These are phyloP conservation scores for Didymellaceae sp. DNA, from an alignment of 2,329 filamentous ascomycete genomes.

Conservation along the genomic window DNA sequence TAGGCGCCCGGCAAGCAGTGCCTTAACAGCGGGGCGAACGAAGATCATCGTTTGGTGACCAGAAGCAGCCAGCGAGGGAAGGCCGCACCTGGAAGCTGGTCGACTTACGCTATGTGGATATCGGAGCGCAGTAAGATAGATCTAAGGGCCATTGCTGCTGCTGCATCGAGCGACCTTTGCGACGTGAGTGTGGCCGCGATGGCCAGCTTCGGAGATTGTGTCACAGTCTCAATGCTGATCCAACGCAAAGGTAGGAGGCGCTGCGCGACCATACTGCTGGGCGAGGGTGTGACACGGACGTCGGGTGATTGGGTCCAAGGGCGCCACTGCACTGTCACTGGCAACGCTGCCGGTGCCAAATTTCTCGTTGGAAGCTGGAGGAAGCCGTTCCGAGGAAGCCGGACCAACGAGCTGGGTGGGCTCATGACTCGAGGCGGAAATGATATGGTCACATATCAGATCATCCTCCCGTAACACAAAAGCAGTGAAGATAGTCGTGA, in stretches of 20 bases:
- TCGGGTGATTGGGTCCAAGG: slow-evolving; percentile 4
- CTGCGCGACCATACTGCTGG: slow-evolving; percentile 11
- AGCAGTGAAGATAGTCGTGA: not conserved
- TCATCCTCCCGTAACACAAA: not conserved
- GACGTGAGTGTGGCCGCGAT: not conserved
- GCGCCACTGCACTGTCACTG: slow-evolving; percentile 6
- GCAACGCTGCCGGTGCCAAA: slow-evolving; percentile 8
- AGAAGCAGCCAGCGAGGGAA: not conserved
- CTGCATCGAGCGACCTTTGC: not conserved
- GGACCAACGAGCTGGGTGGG: slow-evolving; percentile 12
- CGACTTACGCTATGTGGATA: not conserved
- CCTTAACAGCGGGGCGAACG: slow-evolving; percentile 1
- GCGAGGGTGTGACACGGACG: slow-evolving; percentile 2
- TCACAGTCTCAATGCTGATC: slow-evolving; percentile 8
- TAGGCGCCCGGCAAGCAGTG: too few relatives aligned
- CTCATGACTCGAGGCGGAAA: slow-evolving; percentile 1
- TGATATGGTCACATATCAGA: not conserved
- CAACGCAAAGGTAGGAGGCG: slow-evolving; percentile 15
- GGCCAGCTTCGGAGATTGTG: slow-evolving; percentile 9
- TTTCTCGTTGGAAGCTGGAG: not conserved
- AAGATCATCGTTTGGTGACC: not conserved
- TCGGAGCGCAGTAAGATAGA: not conserved
- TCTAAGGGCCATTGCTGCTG: not conserved
- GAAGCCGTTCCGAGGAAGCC: slow-evolving; percentile 4
- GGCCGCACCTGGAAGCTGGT: not conserved